A percentile compares a stretch with the other conserved stretches of the same genome.
These are phyloP conservation scores for Mucor velutinosus DNA, from an alignment of 371 early-diverging fungal genomes.

Conservation along the genomic window DNA sequence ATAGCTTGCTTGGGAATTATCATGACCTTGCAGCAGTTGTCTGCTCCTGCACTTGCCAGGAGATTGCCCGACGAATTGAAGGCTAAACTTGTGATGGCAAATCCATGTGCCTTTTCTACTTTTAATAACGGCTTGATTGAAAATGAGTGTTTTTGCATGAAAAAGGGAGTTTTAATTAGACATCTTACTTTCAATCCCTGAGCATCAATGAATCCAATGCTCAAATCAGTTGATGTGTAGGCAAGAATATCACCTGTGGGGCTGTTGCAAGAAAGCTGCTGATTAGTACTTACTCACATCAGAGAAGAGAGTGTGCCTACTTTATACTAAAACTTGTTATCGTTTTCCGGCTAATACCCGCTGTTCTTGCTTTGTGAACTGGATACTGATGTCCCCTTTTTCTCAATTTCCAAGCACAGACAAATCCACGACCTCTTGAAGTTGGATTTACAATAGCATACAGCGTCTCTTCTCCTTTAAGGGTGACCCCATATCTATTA, in stretches of 20 bases:
- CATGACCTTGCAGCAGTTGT: constrained; percentile 2
- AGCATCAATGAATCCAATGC: constrained; percentile 60
- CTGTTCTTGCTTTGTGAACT: constrained; percentile 27
- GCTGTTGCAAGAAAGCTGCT: constrained; percentile 28
- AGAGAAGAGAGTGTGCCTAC: constrained; percentile 13
- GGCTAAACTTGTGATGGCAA: constrained; percentile 63
- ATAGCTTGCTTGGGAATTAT: background rate
- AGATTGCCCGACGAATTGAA: constrained; percentile 55
- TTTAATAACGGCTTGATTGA: constrained; percentile 2
- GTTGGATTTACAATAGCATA: constrained; percentile 45
- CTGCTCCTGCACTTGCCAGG: constrained; percentile 39
- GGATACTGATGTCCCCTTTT: constrained; percentile 17
- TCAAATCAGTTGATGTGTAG: constrained; percentile 59
- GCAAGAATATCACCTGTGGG: constrained; percentile 59
- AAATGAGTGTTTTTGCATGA: constrained; percentile 5
- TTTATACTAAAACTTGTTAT: constrained; percentile 41
- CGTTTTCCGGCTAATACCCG: constrained; percentile 35
- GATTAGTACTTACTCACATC: background rate
- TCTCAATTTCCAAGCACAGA: constrained; percentile 37
- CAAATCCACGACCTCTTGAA: constrained; percentile 31
- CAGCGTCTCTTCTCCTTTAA: constrained; percentile 17
- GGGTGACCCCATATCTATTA: background rate
- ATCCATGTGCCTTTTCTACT: constrained; percentile 33
- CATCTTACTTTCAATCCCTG: constrained; percentile 52
- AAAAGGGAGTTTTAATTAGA: constrained; percentile 10